phyloP scores from a whole-genome alignment of 495 filamentous ascomycete species.

The Immersiella caudata region DNA sequence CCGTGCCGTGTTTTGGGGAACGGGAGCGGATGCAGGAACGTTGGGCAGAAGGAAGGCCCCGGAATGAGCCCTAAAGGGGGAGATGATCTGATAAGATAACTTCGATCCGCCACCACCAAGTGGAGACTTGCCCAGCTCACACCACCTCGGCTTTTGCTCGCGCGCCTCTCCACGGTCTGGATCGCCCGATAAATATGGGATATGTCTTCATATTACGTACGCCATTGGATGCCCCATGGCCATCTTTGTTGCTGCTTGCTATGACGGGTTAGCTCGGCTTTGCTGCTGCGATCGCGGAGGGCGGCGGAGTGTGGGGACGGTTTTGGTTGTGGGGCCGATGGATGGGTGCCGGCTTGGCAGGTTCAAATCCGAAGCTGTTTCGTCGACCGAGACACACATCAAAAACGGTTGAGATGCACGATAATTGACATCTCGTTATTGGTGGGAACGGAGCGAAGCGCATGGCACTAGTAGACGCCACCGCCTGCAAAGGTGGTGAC shows the following conservation, averaged over 20 bases:
- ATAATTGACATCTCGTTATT: too few relatives aligned
- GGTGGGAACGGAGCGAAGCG: too few relatives aligned
- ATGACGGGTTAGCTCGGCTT: background rate
- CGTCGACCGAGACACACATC: too few relatives aligned
- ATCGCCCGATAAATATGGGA: background rate
- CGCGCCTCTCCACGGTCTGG: background rate
- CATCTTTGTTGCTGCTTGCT: background rate
- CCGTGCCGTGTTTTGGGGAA: slow-evolving; percentile 9
- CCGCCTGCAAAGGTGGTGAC: too few relatives aligned
- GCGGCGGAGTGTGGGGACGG: background rate
- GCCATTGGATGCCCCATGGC: background rate
- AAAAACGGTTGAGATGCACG: too few relatives aligned
- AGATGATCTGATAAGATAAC: slow-evolving; percentile 20
- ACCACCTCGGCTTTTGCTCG: background rate
- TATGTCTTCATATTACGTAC: background rate
- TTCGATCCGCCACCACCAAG: background rate
- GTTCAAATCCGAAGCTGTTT: too few relatives aligned
- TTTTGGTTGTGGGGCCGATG: background rate
- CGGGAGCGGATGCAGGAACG: slow-evolving; percentile 3
- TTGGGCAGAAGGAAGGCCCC: slow-evolving; percentile 1
- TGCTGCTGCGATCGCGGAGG: slow-evolving; percentile 7
- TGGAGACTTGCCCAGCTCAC: background rate
- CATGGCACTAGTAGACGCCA: too few relatives aligned
- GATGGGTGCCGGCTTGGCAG: background rate
- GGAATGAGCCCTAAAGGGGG: background rate